Percentiles rank a stretch among this genome's conserved stretches.
Evolutionary conservation across 2,329 filamentous ascomycete species (phyloP).

Genomic region (Aspergillus proliferans): DNA sequence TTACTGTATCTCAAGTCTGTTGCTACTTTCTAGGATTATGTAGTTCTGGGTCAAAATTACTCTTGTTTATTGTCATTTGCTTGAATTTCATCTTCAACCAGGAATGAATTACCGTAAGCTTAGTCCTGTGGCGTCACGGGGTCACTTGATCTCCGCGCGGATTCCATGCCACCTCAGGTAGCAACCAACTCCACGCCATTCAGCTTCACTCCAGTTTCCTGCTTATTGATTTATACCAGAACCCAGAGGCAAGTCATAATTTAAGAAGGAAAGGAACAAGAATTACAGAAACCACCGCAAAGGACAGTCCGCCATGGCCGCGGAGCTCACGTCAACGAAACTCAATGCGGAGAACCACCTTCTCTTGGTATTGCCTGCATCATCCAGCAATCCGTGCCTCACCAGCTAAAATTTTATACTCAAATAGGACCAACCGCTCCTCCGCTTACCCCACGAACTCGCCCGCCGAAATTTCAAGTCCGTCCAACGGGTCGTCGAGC

Average conservation of each 20-base stretch:
- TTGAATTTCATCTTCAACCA: too few species aligned
- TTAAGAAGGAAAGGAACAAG: background rate
- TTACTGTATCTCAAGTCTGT: constrained; percentile 16
- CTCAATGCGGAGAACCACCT: constrained; percentile 46
- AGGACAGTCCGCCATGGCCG: constrained; percentile 27
- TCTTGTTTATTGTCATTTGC: background rate
- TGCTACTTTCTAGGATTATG: constrained; percentile 1
- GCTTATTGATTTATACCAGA: background rate
- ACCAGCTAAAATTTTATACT: constrained; percentile 3
- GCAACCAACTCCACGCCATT: background rate
- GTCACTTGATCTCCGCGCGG: constrained; percentile 3
- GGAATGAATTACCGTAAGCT: too few species aligned
- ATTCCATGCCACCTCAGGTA: background rate
- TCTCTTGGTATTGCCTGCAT: constrained; percentile 35
- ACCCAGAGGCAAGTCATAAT: background rate
- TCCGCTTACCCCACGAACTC: constrained; percentile 87
- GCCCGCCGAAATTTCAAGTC: constrained; percentile 90
- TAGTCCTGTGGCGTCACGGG: background rate
- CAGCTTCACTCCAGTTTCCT: background rate
- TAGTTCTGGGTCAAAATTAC: background rate
- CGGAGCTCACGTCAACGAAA: constrained; percentile 42
- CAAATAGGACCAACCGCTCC: constrained; percentile 78
- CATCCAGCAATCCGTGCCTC: constrained; percentile 3
- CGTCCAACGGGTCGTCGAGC: constrained; percentile 46
- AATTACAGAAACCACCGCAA: background rate